Evolutionary conservation across 2,329 filamentous ascomycete genomes (phyloP).

Genomic region (Aspergillus oerlinghausenensis): DNA sequence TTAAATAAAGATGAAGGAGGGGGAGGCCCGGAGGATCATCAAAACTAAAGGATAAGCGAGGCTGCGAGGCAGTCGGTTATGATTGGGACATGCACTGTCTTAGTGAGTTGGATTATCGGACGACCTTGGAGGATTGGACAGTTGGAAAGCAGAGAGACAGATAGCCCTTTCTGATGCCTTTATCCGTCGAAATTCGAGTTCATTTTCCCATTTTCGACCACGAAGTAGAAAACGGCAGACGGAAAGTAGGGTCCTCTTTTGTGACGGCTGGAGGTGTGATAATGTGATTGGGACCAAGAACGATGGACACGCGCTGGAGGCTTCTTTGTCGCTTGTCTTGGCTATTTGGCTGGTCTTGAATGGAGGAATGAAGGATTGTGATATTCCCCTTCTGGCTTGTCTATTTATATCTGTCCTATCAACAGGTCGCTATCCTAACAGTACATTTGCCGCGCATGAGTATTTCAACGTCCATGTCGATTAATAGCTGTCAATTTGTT

Average conservation of each 20-base stretch:
- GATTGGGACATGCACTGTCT: neutral
- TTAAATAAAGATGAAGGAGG: neutral
- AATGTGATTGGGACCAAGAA: neutral
- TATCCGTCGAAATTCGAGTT: neutral
- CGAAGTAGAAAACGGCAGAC: neutral
- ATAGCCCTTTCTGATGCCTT: neutral
- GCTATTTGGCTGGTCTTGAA: neutral
- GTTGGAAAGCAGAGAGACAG: neutral
- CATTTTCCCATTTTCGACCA: neutral
- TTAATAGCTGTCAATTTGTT: neutral
- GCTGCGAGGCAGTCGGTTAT: neutral
- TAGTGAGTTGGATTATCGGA: neutral
- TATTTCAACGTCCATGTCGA: neutral
- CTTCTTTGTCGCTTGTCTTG: neutral
- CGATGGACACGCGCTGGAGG: neutral
- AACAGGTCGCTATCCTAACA: neutral
- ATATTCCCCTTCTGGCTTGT: neutral
- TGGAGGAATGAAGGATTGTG: slow-evolving; percentile 1
- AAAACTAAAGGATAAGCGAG: neutral
- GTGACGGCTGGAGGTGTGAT: too few species aligned
- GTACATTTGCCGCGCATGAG: neutral
- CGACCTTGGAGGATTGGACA: neutral
- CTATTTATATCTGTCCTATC: neutral
- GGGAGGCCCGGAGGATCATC: neutral
- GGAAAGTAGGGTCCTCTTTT: neutral